A percentile compares a stretch with the other conserved stretches of the same genome.
These are phyloP conservation scores for Chloropicon primus DNA, from an alignment of 139 green algal genomes.

Conservation along the genomic window DNA sequence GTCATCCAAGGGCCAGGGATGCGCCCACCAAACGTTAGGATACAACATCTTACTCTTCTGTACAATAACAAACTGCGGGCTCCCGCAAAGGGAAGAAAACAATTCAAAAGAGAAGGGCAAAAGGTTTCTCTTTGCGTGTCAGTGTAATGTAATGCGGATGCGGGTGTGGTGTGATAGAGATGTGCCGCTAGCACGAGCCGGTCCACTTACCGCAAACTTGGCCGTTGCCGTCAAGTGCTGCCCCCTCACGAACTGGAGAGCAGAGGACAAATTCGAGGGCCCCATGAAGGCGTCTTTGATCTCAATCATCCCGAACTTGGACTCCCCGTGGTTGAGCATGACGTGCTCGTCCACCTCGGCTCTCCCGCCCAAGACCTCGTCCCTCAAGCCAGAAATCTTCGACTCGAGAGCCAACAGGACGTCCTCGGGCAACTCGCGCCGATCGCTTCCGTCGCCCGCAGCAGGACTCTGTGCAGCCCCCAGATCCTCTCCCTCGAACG, in stretches of 20 bases:
- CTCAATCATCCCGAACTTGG: not conserved
- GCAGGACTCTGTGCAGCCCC: no score
- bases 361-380: not conserved
- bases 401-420: not conserved
- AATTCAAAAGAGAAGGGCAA: not conserved
- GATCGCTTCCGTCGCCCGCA: no score
- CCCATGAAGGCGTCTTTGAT: not conserved
- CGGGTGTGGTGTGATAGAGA: no score
- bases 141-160: no score
- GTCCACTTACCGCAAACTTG: not conserved
- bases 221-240: not conserved
- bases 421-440: not conserved
- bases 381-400: not conserved
- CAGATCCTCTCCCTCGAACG: not conserved
- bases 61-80: not conserved
- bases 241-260: not conserved
- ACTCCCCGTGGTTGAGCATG: not conserved
- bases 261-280: not conserved
- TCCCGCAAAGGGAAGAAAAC: not conserved
- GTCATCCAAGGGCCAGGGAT: not conserved
- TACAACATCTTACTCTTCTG: not conserved
- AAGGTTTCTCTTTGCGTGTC: no score
- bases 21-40: not conserved
- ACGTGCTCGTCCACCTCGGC: not conserved
- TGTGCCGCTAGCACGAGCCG: no score